Evolutionary conservation across 352 stramenopile genomes (phyloP).

Genomic region (Saprolegnia parasitica): DNA sequence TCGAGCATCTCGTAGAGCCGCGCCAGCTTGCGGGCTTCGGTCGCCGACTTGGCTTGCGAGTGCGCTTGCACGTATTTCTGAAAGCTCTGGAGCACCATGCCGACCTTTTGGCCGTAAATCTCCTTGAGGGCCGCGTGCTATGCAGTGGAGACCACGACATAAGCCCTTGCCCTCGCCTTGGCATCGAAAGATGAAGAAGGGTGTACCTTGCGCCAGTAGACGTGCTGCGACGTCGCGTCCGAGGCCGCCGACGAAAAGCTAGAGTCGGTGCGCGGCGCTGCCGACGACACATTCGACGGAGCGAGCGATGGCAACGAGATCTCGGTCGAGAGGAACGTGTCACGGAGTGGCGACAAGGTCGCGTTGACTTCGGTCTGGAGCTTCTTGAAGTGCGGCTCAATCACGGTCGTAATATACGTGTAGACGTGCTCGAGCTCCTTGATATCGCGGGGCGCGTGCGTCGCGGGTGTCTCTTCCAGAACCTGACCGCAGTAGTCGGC

Average conservation of each 20-base stretch:
- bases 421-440: slow-evolving; percentile 21
- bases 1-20: slow-evolving; percentile 29
- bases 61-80: slow-evolving; percentile 20
- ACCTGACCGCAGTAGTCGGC: slow-evolving; percentile 26
- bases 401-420: slow-evolving; percentile 24
- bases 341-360: background rate
- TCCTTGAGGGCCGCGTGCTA: slow-evolving; percentile 27
- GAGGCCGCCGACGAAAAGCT: slow-evolving; percentile 8
- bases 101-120: slow-evolving; percentile 24
- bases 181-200: background rate
- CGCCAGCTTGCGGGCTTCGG: slow-evolving; percentile 21
- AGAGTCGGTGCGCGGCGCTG: slow-evolving; percentile 5
- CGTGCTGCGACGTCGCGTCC: background rate
- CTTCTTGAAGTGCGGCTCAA: slow-evolving; percentile 18
- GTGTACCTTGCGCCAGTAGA: slow-evolving; percentile 28
- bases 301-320: slow-evolving; percentile 12
- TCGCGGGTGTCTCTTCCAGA: background rate
- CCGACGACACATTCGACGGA: slow-evolving; percentile 10
- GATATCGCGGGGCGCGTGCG: background rate
- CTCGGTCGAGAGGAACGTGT: slow-evolving; percentile 23
- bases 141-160: background rate
- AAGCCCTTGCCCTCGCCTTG: background rate
- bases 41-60: slow-evolving; percentile 26
- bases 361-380: slow-evolving; percentile 14
- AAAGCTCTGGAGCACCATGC: slow-evolving; percentile 13